These are phyloP conservation scores for Moricandia arvensis DNA, from an alignment of 345 rosid genomes.

Conservation along the genomic window DNA sequence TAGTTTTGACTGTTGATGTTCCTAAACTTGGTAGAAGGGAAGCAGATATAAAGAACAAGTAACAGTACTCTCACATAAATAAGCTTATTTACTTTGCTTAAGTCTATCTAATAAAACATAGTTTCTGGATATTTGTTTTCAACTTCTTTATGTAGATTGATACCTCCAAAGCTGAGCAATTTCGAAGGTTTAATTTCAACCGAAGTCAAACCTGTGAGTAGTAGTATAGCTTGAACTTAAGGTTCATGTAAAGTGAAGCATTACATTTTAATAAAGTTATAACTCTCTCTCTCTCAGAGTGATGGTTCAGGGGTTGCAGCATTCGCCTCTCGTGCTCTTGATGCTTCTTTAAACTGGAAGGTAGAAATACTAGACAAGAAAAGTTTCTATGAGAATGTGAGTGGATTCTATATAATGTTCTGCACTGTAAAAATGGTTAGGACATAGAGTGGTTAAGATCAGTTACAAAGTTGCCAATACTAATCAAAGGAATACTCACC, in stretches of 20 bases:
- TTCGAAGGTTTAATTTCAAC: background rate
- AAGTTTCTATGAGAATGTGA: no score
- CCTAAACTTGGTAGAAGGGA: conserved; percentile 88
- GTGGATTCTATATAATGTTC: background rate
- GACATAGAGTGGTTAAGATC: background rate
- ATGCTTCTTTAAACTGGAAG: background rate
- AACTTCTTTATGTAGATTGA: background rate
- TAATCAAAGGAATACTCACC: background rate
- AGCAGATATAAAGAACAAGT: conserved; percentile 89
- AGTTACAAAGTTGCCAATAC: background rate
- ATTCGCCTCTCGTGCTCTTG: background rate
- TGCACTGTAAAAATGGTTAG: background rate
- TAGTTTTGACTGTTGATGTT: conserved; percentile 80
- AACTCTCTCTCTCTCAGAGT: background rate
- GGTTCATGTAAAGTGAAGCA: background rate
- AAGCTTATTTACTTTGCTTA: background rate
- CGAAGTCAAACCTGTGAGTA: background rate
- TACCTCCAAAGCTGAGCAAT: background rate
- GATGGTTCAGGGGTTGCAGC: background rate
- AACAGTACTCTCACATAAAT: background rate
- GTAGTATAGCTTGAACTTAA: background rate
- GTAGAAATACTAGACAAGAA: no score
- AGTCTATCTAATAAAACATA: background rate
- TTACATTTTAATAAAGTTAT: background rate
- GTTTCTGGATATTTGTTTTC: background rate